A percentile compares a stretch with the other conserved stretches of the same genome.
Evolutionary conservation across 495 filamentous ascomycete species (phyloP).

Genomic region (Physcia stellaris): DNA sequence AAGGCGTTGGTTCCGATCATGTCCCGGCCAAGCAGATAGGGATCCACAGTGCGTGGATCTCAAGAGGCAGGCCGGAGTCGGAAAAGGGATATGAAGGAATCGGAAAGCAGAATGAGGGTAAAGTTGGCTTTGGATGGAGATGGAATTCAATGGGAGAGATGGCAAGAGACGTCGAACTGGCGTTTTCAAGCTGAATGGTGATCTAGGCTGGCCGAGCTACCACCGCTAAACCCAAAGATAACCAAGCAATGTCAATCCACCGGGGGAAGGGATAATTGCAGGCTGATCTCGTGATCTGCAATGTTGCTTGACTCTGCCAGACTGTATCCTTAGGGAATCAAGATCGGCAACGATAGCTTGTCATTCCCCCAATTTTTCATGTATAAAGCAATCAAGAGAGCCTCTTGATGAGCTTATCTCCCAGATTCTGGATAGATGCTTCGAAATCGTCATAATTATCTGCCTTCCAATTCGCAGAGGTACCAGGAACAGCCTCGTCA

Average conservation of each 20-base stretch:
- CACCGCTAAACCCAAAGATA: too few species aligned
- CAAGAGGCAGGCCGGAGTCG: neutral
- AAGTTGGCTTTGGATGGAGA: neutral
- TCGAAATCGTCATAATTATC: conserved; percentile 28
- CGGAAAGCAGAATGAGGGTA: neutral
- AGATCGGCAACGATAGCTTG: too few species aligned
- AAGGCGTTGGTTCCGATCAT: neutral
- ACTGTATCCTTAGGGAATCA: too few species aligned
- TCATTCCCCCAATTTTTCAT: too few species aligned
- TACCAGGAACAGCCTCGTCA: conserved; percentile 28
- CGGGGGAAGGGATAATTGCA: too few species aligned
- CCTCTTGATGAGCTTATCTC: conserved; percentile 25
- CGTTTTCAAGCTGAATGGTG: too few species aligned
- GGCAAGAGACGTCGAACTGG: neutral
- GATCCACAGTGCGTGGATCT: neutral
- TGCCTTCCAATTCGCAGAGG: conserved; percentile 33
- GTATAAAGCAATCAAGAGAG: too few species aligned
- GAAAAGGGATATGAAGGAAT: neutral
- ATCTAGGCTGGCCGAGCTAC: too few species aligned
- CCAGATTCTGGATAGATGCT: conserved; percentile 26
- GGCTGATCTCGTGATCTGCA: too few species aligned
- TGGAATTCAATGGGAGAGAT: neutral
- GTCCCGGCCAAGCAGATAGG: neutral
- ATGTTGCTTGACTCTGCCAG: too few species aligned
- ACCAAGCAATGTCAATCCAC: too few species aligned